These are phyloP conservation scores for Penicillium sp. DNA, from an alignment of 2,329 filamentous ascomycete genomes.

Conservation along the genomic window DNA sequence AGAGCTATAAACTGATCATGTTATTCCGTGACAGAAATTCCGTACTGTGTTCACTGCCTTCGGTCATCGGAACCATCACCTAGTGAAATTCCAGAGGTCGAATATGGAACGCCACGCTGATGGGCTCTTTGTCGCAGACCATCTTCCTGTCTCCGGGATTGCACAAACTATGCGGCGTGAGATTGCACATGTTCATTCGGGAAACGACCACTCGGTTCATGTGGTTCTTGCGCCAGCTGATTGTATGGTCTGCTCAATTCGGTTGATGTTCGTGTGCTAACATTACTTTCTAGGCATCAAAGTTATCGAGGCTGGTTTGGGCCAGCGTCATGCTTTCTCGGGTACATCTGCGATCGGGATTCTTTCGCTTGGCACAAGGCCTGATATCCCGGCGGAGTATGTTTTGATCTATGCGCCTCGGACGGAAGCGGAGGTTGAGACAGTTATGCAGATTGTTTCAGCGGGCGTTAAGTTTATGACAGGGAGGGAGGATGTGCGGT, in stretches of 20 bases:
- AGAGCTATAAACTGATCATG: neutral
- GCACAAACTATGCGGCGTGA: slow-evolving; percentile 50
- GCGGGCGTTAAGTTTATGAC: slow-evolving; percentile 29
- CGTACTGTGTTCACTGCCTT: slow-evolving; percentile 18
- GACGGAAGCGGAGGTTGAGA: slow-evolving; percentile 25
- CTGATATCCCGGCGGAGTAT: slow-evolving; percentile 22
- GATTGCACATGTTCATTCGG: slow-evolving; percentile 68
- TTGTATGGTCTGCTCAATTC: slow-evolving; percentile 35
- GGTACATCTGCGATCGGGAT: slow-evolving; percentile 59
- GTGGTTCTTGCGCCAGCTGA: slow-evolving; percentile 70
- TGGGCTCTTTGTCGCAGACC: slow-evolving; percentile 23
- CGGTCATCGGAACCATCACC: slow-evolving; percentile 21
- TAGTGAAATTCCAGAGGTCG: slow-evolving; percentile 23
- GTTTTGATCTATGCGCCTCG: slow-evolving; percentile 31
- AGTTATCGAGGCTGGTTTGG: slow-evolving; percentile 68
- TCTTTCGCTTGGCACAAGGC: slow-evolving; percentile 16
- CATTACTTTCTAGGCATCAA: slow-evolving; percentile 40
- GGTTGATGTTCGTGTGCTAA: neutral
- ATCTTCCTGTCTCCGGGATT: slow-evolving; percentile 14
- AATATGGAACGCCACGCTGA: slow-evolving; percentile 21
- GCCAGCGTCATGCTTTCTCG: slow-evolving; percentile 51
- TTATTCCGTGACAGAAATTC: slow-evolving; percentile 19
- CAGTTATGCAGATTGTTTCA: slow-evolving; percentile 26
- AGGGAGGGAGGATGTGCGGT: slow-evolving; percentile 19
- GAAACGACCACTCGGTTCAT: slow-evolving; percentile 63